These are phyloP conservation scores for Prunus mume DNA, from an alignment of 306 rosid species.

Conservation along the genomic window DNA sequence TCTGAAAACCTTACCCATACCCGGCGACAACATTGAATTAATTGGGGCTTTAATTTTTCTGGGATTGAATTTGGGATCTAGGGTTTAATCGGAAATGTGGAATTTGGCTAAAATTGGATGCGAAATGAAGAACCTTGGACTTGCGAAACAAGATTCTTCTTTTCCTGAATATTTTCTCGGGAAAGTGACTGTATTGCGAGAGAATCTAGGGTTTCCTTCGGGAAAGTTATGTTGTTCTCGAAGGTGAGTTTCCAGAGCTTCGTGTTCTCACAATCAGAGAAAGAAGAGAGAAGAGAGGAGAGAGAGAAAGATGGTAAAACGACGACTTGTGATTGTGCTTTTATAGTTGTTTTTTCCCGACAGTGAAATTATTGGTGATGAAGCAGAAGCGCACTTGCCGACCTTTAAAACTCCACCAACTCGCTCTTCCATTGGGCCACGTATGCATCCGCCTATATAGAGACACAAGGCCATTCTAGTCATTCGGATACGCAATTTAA, in stretches of 20 bases:
- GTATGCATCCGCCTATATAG: background rate
- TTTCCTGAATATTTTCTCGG: background rate
- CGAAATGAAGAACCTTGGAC: conserved; percentile 6
- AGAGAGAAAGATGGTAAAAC: conserved; percentile 1
- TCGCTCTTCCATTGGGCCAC: background rate
- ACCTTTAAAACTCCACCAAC: background rate
- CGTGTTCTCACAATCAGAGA: background rate
- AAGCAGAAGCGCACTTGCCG: background rate
- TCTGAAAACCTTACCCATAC: conserved; percentile 66
- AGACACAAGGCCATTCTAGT: background rate
- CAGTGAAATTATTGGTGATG: conserved; percentile 17
- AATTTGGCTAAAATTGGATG: conserved; percentile 5
- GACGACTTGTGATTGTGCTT: conserved; percentile 7
- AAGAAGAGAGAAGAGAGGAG: background rate
- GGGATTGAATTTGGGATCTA: conserved; percentile 26
- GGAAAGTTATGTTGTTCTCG: conserved; percentile 20
- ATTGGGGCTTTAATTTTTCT: conserved; percentile 9
- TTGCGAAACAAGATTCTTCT: conserved; percentile 14
- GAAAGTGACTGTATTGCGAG: conserved; percentile 32
- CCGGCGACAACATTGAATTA: conserved; percentile 18
- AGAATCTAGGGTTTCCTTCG: conserved; percentile 40
- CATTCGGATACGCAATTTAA: background rate
- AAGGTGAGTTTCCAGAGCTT: conserved; percentile 31
- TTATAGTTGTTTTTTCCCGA: background rate
- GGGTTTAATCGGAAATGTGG: conserved; percentile 18